Conservation (phyloP, 176 grass and related monocot genomes). For the sorghum (Sorghum bicolor) region Sorghum_bicolor_NCBIv3 NC_012873.2:60399501-60400000, state of each 20-base stretch:
- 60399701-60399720: conserved; percentile 1
- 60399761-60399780: conserved; percentile 40
- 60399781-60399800: conserved; percentile 56
- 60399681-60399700: conserved; percentile 32
- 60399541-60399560: neutral
- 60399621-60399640: neutral
- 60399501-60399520: neutral
- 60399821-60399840: conserved; percentile 44
- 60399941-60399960: conserved; percentile 52
- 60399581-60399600: conserved; percentile 49
- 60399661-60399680: conserved; percentile 44
- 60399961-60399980: conserved; percentile 26
- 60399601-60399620: conserved; percentile 57
- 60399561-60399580: neutral
- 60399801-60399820: conserved; percentile 43
- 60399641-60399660: conserved; percentile 48
- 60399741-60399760: conserved; percentile 15
- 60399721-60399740: neutral
- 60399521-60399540: neutral
- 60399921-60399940: conserved; percentile 54
- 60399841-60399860: conserved; percentile 78
- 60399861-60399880: conserved; percentile 73
- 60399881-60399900: conserved; percentile 51
- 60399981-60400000: neutral
- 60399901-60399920: conserved; percentile 46